Percentiles rank a stretch among this genome's conserved stretches.
Conservation (phyloP, 495 filamentous ascomycete genomes). For the Penicillium goetzii region DNA sequence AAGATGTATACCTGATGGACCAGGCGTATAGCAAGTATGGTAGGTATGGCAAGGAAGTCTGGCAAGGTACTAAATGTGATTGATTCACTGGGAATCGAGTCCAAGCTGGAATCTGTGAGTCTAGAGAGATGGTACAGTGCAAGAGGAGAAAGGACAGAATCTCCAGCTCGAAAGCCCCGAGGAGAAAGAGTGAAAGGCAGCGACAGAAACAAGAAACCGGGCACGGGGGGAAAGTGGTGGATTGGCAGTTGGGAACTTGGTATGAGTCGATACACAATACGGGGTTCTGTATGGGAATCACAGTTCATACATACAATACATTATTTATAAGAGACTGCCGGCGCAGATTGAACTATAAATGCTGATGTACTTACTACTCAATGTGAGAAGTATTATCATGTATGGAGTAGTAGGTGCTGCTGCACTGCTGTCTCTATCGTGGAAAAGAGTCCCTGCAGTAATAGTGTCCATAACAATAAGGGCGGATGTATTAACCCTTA, state of each 20-base stretch:
- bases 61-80: neutral
- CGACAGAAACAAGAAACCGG: constrained; percentile 15
- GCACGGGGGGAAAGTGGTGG: constrained; percentile 6
- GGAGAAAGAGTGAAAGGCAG: constrained; percentile 14
- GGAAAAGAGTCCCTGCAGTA: neutral
- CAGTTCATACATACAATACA: neutral
- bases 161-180: neutral
- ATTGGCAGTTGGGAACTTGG: neutral
- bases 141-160: neutral
- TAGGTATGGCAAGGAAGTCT: neutral
- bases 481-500: neutral
- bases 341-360: neutral
- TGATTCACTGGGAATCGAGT: neutral
- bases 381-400: neutral
- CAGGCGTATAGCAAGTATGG: neutral
- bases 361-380: no score
- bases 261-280: constrained; percentile 2
- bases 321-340: neutral
- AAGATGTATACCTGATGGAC: neutral
- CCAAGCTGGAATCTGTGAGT: neutral
- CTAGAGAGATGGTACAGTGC: neutral
- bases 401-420: neutral
- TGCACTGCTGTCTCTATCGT: neutral
- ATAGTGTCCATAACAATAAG: neutral
- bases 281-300: neutral